phyloP scores from a whole-genome alignment of 2,329 filamentous ascomycete species.

The Phoma sp. region DNA sequence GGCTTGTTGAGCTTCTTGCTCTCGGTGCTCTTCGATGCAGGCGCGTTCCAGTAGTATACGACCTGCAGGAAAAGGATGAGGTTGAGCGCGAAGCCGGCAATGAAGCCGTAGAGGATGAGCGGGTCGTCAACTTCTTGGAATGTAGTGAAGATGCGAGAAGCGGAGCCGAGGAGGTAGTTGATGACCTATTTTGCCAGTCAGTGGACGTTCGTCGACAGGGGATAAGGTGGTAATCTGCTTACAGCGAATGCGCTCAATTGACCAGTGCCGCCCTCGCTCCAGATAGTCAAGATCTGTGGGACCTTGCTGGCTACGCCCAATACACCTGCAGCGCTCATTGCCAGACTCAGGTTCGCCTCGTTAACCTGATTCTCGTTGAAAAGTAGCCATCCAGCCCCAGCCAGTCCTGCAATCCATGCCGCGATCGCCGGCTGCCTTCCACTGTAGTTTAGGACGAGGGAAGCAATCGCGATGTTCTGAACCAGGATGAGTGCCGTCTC shows the following conservation, averaged over 20 bases:
- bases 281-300: slow-evolving; percentile 90
- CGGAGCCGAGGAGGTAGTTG: slow-evolving; percentile 93
- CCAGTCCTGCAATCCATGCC: slow-evolving; percentile 79
- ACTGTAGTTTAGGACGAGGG: slow-evolving; percentile 84
- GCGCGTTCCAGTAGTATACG: slow-evolving; percentile 91
- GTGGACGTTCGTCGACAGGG: not conserved
- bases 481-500: slow-evolving; percentile 91
- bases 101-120: slow-evolving; percentile 92
- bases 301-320: slow-evolving; percentile 89
- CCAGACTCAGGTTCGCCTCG: slow-evolving; percentile 70
- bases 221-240: slow-evolving; percentile 52
- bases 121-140: slow-evolving; percentile 97
- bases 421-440: slow-evolving; percentile 73
- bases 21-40: slow-evolving; percentile 38
- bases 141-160: slow-evolving; percentile 96
- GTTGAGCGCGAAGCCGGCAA: slow-evolving; percentile 91
- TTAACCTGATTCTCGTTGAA: slow-evolving; percentile 72
- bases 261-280: slow-evolving; percentile 84
- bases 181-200: slow-evolving; percentile 72
- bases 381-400: slow-evolving; percentile 72
- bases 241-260: slow-evolving; percentile 97
- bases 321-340: slow-evolving; percentile 85
- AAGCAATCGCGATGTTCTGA: slow-evolving; percentile 90
- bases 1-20: slow-evolving; percentile 51
- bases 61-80: slow-evolving; percentile 86